Percentiles rank a stretch among this genome's conserved stretches.
phyloP scores from a whole-genome alignment of 2,329 filamentous ascomycete species.

The Mycosphaerella arachidis region DNA sequence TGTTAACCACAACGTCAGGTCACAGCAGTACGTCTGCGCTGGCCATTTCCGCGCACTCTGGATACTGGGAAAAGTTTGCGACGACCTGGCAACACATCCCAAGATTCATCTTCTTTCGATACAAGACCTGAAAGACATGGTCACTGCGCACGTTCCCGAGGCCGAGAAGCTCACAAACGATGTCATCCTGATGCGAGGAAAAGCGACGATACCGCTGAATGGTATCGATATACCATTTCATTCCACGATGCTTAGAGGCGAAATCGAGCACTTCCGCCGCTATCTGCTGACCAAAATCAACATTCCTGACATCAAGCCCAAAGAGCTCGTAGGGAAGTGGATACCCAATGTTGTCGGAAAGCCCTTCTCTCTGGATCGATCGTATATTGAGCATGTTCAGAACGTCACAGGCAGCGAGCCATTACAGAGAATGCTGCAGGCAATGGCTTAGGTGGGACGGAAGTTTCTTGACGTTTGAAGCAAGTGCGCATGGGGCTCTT shows the following conservation, averaged over 20 bases:
- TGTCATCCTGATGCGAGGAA: background rate
- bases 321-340: background rate
- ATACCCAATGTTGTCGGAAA: constrained; percentile 4
- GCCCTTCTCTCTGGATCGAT: background rate
- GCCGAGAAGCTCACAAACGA: background rate
- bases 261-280: background rate
- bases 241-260: background rate
- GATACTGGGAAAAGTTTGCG: background rate
- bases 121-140: background rate
- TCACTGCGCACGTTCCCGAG: background rate
- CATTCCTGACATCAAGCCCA: background rate
- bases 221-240: constrained; percentile 3
- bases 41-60: background rate
- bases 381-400: background rate
- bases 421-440: background rate
- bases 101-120: background rate
- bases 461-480: background rate
- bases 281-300: background rate
- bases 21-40: background rate
- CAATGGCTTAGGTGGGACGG: background rate
- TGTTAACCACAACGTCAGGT: background rate
- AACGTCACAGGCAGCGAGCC: background rate
- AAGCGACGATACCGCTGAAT: background rate
- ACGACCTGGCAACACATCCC: background rate
- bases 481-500: background rate